phyloP scores from a whole-genome alignment of 1,139 yeast genomes.

The Scheffersomyces parashehatae region DNA sequence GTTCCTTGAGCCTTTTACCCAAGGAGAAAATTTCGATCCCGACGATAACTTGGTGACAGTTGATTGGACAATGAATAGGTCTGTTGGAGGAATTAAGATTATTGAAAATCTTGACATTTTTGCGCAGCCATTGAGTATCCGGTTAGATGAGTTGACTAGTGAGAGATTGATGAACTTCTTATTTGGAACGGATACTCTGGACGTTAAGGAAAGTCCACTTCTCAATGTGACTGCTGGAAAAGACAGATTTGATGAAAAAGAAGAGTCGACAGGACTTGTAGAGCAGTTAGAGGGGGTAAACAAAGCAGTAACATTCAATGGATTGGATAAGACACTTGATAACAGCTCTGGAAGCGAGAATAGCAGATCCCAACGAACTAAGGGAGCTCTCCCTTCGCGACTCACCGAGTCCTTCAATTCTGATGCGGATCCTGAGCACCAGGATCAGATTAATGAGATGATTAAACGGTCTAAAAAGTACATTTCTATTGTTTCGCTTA shows the following conservation, averaged over 20 bases:
- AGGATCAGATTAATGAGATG: constrained; percentile 56
- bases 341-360: constrained; percentile 3
- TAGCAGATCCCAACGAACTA: background rate
- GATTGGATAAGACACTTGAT: constrained; percentile 7
- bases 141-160: constrained; percentile 64
- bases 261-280: background rate
- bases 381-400: constrained; percentile 7
- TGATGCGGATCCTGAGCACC: constrained; percentile 20
- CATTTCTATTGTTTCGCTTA: constrained; percentile 53
- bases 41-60: constrained; percentile 39
- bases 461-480: constrained; percentile 57
- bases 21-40: constrained; percentile 11
- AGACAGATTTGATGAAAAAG: constrained; percentile 12
- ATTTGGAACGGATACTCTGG: constrained; percentile 45
- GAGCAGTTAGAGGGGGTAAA: background rate
- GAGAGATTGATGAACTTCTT: constrained; percentile 54
- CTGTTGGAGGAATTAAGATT: constrained; percentile 69
- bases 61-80: constrained; percentile 64
- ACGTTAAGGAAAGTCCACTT: constrained; percentile 31
- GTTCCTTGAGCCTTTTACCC: constrained; percentile 35
- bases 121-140: constrained; percentile 56
- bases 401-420: constrained; percentile 1
- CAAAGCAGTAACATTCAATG: background rate
- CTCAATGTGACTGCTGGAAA: constrained; percentile 11
- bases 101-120: constrained; percentile 54